Evolutionary conservation across 306 rosid species (phyloP).

Genomic region (Gynostemma pentaphyllum): DNA sequence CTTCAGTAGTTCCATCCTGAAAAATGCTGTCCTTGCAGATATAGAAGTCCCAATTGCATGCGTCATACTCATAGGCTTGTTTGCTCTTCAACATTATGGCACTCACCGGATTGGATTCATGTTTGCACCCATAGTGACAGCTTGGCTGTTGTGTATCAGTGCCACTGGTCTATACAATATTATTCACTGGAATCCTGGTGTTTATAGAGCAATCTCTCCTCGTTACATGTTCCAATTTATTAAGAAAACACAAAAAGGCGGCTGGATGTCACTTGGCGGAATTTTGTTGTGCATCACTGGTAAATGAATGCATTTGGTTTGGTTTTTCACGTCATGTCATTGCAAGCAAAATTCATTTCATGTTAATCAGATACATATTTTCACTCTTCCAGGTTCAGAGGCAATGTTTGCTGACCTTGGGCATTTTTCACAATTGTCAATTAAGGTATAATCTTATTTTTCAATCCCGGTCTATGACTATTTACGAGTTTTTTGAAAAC

Average conservation of each 20-base stretch:
- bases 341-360: constrained; percentile 6
- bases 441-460: constrained; percentile 43
- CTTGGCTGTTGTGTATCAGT: constrained; percentile 83
- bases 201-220: constrained; percentile 78
- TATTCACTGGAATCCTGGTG: constrained; percentile 50
- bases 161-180: constrained; percentile 81
- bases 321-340: constrained; percentile 14
- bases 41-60: constrained; percentile 75
- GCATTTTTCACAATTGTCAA: constrained; percentile 80
- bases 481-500: not conserved
- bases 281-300: constrained; percentile 85
- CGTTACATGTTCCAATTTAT: constrained; percentile 49
- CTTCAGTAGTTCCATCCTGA: not conserved
- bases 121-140: constrained; percentile 75
- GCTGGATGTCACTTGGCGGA: constrained; percentile 95
- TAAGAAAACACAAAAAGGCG: constrained; percentile 54
- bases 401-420: constrained; percentile 99
- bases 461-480: not conserved
- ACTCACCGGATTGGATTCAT: constrained; percentile 89
- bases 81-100: constrained; percentile 94
- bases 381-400: constrained; percentile 59
- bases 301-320: constrained; percentile 18
- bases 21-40: constrained; percentile 41
- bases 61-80: constrained; percentile 66
- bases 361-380: constrained; percentile 11